A percentile compares a stretch with the other conserved stretches of the same genome.
These are phyloP conservation scores for Penicillium thymicola DNA, from an alignment of 2,329 filamentous ascomycete genomes.

Conservation along the genomic window DNA sequence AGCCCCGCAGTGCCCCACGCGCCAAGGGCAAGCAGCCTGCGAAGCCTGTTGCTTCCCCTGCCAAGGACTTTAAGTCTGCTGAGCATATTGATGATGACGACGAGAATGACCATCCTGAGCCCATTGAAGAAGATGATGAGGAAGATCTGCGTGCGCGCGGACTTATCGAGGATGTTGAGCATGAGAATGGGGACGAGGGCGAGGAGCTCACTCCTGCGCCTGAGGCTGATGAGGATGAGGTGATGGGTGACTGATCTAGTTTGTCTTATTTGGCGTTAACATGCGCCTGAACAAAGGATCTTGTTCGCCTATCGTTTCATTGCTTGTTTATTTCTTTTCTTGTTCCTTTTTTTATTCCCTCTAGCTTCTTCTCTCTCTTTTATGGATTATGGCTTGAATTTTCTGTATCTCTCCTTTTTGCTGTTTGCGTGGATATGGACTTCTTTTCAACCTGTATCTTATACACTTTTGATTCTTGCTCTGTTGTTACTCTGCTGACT, in stretches of 20 bases:
- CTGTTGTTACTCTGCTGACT: neutral
- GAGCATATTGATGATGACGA: constrained; percentile 46
- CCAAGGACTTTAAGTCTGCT: constrained; percentile 34
- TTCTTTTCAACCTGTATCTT: constrained; percentile 1
- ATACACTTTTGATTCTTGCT: neutral
- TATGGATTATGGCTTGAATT: constrained; percentile 6
- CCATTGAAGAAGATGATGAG: constrained; percentile 42
- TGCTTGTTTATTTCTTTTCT: constrained; percentile 1
- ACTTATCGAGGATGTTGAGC: constrained; percentile 40
- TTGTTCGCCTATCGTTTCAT: neutral
- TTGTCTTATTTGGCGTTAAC: constrained; percentile 12
- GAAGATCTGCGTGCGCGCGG: constrained; percentile 37
- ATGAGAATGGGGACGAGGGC: constrained; percentile 25
- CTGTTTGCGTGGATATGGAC: constrained; percentile 9
- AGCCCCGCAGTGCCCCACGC: constrained; percentile 34
- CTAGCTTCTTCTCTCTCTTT: neutral
- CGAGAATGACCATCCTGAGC: constrained; percentile 32
- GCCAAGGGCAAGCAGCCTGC: constrained; percentile 37
- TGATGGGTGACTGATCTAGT: constrained; percentile 41
- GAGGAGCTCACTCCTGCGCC: constrained; percentile 28
- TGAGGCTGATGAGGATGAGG: constrained; percentile 40
- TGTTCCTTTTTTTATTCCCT: constrained; percentile 2
- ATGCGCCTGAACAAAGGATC: constrained; percentile 5
- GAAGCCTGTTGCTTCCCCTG: constrained; percentile 14
- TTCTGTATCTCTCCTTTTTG: constrained; percentile 8